A percentile compares a stretch with the other conserved stretches of the same genome.
phyloP scores from a whole-genome alignment of 257 asterid genomes.

The Jacaranda mimosifolia region DNA sequence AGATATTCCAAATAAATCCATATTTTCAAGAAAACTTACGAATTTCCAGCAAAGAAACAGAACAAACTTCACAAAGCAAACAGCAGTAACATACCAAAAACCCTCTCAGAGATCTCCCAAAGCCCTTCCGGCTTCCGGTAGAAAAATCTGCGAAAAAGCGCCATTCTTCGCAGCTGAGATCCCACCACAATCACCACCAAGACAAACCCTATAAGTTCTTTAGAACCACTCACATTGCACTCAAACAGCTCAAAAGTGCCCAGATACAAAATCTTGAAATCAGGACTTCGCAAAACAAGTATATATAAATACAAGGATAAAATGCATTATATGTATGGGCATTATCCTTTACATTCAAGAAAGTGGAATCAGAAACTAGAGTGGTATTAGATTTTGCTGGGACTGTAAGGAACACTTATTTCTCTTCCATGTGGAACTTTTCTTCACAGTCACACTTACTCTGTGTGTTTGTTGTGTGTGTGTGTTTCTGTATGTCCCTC shows the following conservation, averaged over 20 bases:
- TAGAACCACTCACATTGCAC: constrained; percentile 37
- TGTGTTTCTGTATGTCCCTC: neutral
- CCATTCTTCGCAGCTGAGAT: constrained; percentile 50
- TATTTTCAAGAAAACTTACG: constrained; percentile 21
- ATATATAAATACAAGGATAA: neutral
- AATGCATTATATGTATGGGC: neutral
- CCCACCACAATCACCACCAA: constrained; percentile 36
- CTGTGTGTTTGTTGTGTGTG: constrained; percentile 33
- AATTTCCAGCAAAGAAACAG: constrained; percentile 5
- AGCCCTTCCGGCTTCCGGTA: constrained; percentile 68
- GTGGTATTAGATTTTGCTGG: constrained; percentile 52
- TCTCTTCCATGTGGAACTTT: constrained; percentile 51
- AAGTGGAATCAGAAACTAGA: constrained; percentile 42
- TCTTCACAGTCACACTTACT: constrained; percentile 58
- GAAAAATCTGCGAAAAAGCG: constrained; percentile 56
- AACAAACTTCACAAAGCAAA: constrained; percentile 20
- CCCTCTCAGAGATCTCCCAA: constrained; percentile 63
- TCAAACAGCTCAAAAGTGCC: constrained; percentile 27
- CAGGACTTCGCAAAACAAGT: constrained; percentile 5
- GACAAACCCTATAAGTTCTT: constrained; percentile 41
- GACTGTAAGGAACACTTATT: constrained; percentile 56
- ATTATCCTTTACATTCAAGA: constrained; percentile 43
- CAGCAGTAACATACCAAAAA: constrained; percentile 50
- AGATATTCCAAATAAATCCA: constrained; percentile 11
- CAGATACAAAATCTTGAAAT: constrained; percentile 40